phyloP scores from a whole-genome alignment of 768 basidiomycete genomes.

The Dictyophora rubrovolvata region DNA sequence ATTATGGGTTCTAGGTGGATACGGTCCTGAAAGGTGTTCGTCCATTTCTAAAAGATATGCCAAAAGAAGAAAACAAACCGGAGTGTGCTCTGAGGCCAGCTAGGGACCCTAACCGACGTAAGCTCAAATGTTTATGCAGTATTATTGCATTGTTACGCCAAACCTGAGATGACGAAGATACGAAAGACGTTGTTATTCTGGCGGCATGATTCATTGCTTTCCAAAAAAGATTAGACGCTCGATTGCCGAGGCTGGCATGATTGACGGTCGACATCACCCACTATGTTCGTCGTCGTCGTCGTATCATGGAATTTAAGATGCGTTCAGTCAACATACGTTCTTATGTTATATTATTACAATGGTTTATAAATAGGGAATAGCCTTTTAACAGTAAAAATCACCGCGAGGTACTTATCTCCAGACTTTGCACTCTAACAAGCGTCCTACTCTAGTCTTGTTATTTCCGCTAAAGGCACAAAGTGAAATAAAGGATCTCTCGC shows the following conservation, averaged over 20 bases:
- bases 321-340: no score
- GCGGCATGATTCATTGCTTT: background rate
- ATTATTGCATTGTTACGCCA: background rate
- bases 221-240: no score
- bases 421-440: background rate
- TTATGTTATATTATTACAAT: no score
- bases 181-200: background rate
- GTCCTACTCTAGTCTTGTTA: background rate
- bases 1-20: conserved; percentile 48
- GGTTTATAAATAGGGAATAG: no score
- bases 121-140: background rate
- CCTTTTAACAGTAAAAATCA: no score
- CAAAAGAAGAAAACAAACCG: background rate
- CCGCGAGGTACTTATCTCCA: background rate
- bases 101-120: background rate
- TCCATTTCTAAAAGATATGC: conserved; percentile 5
- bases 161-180: background rate
- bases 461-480: background rate
- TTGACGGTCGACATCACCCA: no score
- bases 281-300: no score
- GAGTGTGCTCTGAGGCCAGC: background rate
- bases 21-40: conserved; percentile 35
- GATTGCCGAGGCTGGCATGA: no score
- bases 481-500: conserved; percentile 6
- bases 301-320: no score